phyloP scores from a whole-genome alignment of 306 rosid species.

The Canavalia ensiformis region DNA sequence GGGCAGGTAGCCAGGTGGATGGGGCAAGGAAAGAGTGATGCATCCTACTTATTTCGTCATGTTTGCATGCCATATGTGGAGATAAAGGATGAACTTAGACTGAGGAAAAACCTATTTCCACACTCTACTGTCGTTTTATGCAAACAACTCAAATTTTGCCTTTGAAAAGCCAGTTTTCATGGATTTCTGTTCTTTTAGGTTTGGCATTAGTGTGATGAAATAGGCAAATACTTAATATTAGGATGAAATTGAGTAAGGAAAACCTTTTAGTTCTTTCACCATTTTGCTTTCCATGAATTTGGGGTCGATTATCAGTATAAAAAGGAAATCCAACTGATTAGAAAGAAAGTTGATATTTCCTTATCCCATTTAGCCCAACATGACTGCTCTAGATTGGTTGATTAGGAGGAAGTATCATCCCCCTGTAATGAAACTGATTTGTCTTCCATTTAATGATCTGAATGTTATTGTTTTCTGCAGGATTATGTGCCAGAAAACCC shows the following conservation, averaged over 20 bases:
- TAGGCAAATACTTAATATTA: not conserved
- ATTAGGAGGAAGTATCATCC: constrained; percentile 21
- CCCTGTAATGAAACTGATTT: constrained; percentile 23
- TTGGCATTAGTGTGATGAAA: constrained; percentile 15
- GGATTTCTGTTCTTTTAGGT: constrained; percentile 25
- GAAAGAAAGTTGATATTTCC: constrained; percentile 15
- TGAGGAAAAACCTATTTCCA: constrained; percentile 20
- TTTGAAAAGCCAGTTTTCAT: constrained; percentile 31
- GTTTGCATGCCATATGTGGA: constrained; percentile 6
- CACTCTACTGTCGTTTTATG: constrained; percentile 18
- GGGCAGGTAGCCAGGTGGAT: not conserved
- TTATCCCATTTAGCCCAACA: constrained; percentile 1
- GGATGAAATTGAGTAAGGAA: not conserved
- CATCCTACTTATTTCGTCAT: constrained; percentile 10
- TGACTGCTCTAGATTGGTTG: constrained; percentile 11
- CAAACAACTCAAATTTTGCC: constrained; percentile 1
- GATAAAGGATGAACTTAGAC: constrained; percentile 22
- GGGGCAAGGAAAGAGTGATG: constrained; percentile 28
- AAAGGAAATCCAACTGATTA: constrained; percentile 30
- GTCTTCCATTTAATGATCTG: constrained; percentile 16
- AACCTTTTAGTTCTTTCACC: not conserved
- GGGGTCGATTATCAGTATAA: constrained; percentile 26
- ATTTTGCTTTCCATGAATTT: constrained; percentile 39
- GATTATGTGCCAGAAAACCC: constrained; percentile 83
- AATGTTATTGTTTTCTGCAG: constrained; percentile 57